A percentile compares a stretch with the other conserved stretches of the same genome.
These are phyloP conservation scores for Globisporangium nagaii DNA, from an alignment of 352 stramenopile genomes.

Conservation along the genomic window DNA sequence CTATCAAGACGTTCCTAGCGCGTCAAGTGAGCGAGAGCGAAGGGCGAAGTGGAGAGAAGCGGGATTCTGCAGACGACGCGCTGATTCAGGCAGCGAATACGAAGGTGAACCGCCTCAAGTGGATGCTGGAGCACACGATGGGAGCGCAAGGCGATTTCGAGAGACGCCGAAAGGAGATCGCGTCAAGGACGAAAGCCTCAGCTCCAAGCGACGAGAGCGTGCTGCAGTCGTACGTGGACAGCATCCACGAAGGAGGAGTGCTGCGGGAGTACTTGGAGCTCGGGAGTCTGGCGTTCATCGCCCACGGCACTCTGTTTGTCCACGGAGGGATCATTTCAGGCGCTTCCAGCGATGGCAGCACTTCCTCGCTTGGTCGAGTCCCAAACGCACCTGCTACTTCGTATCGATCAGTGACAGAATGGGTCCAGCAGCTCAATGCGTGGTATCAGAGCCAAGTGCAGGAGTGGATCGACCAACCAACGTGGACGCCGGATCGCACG, in stretches of 20 bases:
- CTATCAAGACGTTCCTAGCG: slow-evolving; percentile 39
- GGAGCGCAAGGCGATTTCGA: slow-evolving; percentile 89
- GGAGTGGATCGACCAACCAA: slow-evolving; percentile 73
- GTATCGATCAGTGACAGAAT: slow-evolving; percentile 39
- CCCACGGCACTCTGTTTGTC: slow-evolving; percentile 89
- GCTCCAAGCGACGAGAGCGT: slow-evolving; percentile 73
- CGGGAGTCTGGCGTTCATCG: slow-evolving; percentile 71
- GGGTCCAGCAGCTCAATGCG: slow-evolving; percentile 70
- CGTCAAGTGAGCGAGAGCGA: slow-evolving; percentile 12
- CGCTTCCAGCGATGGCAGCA: slow-evolving; percentile 25
- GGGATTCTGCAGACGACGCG: neutral
- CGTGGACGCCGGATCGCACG: slow-evolving; percentile 55
- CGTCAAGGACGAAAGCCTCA: neutral
- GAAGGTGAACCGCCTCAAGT: slow-evolving; percentile 80
- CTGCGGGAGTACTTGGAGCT: slow-evolving; percentile 83
- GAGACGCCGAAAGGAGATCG: slow-evolving; percentile 74
- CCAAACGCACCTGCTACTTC: slow-evolving; percentile 34
- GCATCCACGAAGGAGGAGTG: slow-evolving; percentile 65
- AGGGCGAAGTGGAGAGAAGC: neutral
- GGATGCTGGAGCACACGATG: slow-evolving; percentile 91
- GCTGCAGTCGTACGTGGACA: slow-evolving; percentile 68
- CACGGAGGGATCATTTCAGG: slow-evolving; percentile 84
- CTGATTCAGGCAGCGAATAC: slow-evolving; percentile 50
- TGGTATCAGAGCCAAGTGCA: slow-evolving; percentile 76
- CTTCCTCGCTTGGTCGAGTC: slow-evolving; percentile 65